These are phyloP conservation scores for Chaetomium cochliodes DNA, from an alignment of 495 filamentous ascomycete species.

Conservation along the genomic window DNA sequence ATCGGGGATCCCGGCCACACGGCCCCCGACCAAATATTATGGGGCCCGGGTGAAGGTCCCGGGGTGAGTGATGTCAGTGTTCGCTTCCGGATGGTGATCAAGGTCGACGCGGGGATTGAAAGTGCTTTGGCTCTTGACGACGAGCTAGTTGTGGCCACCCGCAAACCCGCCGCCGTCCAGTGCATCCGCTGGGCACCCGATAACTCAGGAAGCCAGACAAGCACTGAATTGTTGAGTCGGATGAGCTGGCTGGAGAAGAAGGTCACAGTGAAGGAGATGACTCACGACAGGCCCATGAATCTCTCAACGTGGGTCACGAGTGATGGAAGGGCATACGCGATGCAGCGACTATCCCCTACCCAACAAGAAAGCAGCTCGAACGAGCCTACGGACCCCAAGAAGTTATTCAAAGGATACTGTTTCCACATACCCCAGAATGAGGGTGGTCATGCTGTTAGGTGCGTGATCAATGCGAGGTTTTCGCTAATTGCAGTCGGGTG, in stretches of 20 bases:
- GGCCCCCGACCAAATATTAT: slow-evolving; percentile 52
- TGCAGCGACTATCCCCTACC: slow-evolving; percentile 60
- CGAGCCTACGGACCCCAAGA: slow-evolving; percentile 50
- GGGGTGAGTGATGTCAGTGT: slow-evolving; percentile 83
- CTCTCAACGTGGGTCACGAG: slow-evolving; percentile 89
- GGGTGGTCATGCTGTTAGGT: slow-evolving; percentile 63
- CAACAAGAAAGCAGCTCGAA: slow-evolving; percentile 28
- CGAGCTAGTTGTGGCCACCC: slow-evolving; percentile 89
- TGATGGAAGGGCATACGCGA: slow-evolving; percentile 87
- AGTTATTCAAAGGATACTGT: slow-evolving; percentile 83
- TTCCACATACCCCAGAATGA: slow-evolving; percentile 72
- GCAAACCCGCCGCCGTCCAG: slow-evolving; percentile 90
- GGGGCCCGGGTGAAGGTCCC: slow-evolving; percentile 70
- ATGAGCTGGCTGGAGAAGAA: slow-evolving; percentile 83
- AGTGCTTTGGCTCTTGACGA: slow-evolving; percentile 86
- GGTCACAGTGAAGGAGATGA: slow-evolving; percentile 76
- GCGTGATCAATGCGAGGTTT: slow-evolving; percentile 88
- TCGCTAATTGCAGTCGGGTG: slow-evolving; percentile 89
- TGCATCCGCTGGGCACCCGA: slow-evolving; percentile 94
- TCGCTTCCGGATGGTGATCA: slow-evolving; percentile 95
- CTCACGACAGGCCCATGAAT: slow-evolving; percentile 96
- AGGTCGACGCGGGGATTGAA: slow-evolving; percentile 92
- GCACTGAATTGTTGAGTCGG: slow-evolving; percentile 82
- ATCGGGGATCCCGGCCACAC: slow-evolving; percentile 58
- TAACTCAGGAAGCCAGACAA: slow-evolving; percentile 76